Conservation (phyloP, 129 eudicot species). For the Chrysanthemum lavandulifolium region DNA sequence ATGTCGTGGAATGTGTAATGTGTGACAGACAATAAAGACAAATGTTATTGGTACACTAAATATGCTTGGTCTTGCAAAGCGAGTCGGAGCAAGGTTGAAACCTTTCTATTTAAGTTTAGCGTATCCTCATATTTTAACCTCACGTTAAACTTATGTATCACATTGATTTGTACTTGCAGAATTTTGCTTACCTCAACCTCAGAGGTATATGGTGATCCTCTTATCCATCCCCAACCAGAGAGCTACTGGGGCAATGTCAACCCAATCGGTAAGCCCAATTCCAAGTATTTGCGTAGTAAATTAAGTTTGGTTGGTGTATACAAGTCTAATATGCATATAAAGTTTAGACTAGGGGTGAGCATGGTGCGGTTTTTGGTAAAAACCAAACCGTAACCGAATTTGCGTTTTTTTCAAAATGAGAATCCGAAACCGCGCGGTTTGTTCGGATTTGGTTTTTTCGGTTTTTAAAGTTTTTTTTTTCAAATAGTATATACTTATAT, state of each 20-base stretch:
- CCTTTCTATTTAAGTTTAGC: not conserved
- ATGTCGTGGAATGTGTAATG: conserved; percentile 12
- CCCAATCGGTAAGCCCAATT: conserved; percentile 71
- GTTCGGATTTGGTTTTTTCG: too few relatives aligned
- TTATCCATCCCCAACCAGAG: conserved; percentile 87
- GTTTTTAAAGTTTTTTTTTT: too few relatives aligned
- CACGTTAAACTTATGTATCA: not conserved
- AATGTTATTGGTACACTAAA: conserved; percentile 87
- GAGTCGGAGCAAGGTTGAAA: conserved; percentile 88
- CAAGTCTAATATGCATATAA: not conserved
- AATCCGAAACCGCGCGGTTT: too few relatives aligned
- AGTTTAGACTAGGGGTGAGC: not conserved
- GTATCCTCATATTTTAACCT: not conserved
- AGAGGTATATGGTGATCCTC: conserved; percentile 95
- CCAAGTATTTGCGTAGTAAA: not conserved
- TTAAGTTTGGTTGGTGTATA: not conserved
- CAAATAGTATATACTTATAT: too few relatives aligned
- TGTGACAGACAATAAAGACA: conserved; percentile 82
- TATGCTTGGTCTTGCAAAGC: conserved; percentile 95
- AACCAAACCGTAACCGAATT: too few relatives aligned
- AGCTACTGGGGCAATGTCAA: conserved; percentile 95
- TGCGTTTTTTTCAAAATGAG: too few relatives aligned
- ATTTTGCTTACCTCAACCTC: conserved; percentile 93
- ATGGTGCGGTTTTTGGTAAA: not conserved
- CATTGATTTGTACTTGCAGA: conserved; percentile 31